Base-by-base conservation (phyloP, 1,284 basidiomycete species). In the Ganoderma leucocontextum region DNA sequence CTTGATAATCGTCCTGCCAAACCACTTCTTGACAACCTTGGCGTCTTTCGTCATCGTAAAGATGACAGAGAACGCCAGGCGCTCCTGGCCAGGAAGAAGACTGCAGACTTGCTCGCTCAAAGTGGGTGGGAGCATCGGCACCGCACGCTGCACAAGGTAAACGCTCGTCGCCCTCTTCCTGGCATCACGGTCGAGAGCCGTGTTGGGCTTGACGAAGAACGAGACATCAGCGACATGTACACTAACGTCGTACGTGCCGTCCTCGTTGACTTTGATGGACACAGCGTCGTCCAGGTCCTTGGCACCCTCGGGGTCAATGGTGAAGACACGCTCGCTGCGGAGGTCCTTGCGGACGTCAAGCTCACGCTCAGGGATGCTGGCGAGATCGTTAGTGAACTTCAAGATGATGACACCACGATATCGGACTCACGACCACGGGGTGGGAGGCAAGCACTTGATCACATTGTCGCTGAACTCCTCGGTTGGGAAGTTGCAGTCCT, bases 401-500 rank as follows among this genome's bases (percentile, higher is more conserved):
- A 17, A 36, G 12, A 19, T 17, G 49, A 41, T 13, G 15, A n/a
- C 12, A 22, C n/a, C n/a, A 35, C 29, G 12, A 47, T 60, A 35
- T 52, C 41, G 33, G 10, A 88, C 92, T 84, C 79, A 95, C 94
- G 86, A 89, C 96, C 96, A 99, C 10, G 97, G 96, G 68, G 94
- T 86, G 47, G 97, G 96, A 38, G 98, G 98, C 39, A 99, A 83
- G 78, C 97, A 98, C 80, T 98, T 98, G 75, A 96, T 81, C n/a
- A 98, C 96, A 75, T 94, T 94, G 60, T 97, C 95, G 17, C 91
- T 88, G 79, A 97, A 97, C 72, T 97, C 95, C 79, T 97, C 95
- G 0, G 94, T 95, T 1, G 95, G 95, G 89, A 97, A 97, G 81
- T 99, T 98, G 85, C 96, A 98, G 80, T 99, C 97, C 81, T 99